These are phyloP conservation scores for Fusarium gaditjirri DNA, from an alignment of 2,329 filamentous ascomycete species.

Conservation along the genomic window DNA sequence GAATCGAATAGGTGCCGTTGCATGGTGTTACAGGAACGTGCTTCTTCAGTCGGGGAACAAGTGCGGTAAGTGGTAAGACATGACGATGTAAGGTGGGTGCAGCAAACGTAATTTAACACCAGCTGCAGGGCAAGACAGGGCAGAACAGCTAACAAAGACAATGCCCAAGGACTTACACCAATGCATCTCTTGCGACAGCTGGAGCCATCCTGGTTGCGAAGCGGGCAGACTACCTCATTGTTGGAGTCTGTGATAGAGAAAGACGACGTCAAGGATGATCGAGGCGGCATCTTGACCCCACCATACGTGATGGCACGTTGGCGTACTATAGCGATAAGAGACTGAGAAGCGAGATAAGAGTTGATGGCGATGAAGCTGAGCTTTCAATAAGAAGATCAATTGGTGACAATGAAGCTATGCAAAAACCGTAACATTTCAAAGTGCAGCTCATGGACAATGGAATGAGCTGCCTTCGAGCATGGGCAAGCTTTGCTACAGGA, in stretches of 20 bases:
- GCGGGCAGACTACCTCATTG: slow-evolving; percentile 96
- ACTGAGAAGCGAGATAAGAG: slow-evolving; percentile 27
- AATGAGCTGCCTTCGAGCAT: slow-evolving; percentile 40
- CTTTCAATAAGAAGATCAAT: slow-evolving; percentile 46
- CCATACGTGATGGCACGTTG: slow-evolving; percentile 57
- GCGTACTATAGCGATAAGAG: slow-evolving; percentile 38
- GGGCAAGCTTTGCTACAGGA: slow-evolving; percentile 41
- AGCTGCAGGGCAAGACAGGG: slow-evolving; percentile 19
- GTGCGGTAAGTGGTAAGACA: slow-evolving; percentile 42
- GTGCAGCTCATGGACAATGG: slow-evolving; percentile 33
- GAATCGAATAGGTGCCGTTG: slow-evolving; percentile 38
- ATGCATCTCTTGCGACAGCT: slow-evolving; percentile 97
- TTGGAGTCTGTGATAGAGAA: slow-evolving; percentile 93
- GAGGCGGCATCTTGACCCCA: slow-evolving; percentile 84
- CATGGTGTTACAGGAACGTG: slow-evolving; percentile 24
- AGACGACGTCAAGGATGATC: slow-evolving; percentile 85
- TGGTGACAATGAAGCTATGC: slow-evolving; percentile 40
- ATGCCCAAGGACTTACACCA: slow-evolving; percentile 77
- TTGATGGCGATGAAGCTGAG: slow-evolving; percentile 25
- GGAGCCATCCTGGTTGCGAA: slow-evolving; percentile 95
- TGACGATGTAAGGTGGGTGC: slow-evolving; percentile 34
- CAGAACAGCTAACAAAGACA: slow-evolving; percentile 15
- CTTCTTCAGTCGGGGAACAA: slow-evolving; percentile 21
- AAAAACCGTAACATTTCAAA: slow-evolving; percentile 43
- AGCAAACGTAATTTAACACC: slow-evolving; percentile 20